These are phyloP conservation scores for Jaltomata sinuosa DNA, from an alignment of 257 asterid genomes.

Conservation along the genomic window DNA sequence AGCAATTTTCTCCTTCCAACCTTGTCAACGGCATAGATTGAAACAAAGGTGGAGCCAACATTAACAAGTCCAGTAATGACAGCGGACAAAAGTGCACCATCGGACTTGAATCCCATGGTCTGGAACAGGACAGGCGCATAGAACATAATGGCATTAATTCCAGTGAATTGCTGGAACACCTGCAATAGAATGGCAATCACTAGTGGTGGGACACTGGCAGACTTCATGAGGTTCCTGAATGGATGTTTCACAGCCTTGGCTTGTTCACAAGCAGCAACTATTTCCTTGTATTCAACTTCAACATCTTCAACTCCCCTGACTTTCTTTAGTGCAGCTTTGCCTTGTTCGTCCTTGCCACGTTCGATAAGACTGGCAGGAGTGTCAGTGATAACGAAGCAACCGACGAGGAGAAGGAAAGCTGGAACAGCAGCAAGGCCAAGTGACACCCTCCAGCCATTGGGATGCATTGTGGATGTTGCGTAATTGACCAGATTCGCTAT, in stretches of 20 bases:
- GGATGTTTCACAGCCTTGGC: constrained; percentile 33
- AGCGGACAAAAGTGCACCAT: constrained; percentile 39
- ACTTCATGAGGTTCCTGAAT: constrained; percentile 31
- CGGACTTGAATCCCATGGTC: constrained; percentile 45
- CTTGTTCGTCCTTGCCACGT: constrained; percentile 28
- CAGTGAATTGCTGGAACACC: constrained; percentile 70
- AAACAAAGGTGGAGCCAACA: constrained; percentile 44
- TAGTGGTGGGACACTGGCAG: constrained; percentile 38
- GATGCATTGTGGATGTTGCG: constrained; percentile 32
- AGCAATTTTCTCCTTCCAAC: constrained; percentile 61
- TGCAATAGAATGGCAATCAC: constrained; percentile 25
- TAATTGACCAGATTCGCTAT: constrained; percentile 63
- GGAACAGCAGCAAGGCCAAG: constrained; percentile 59
- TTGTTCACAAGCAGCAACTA: constrained; percentile 35
- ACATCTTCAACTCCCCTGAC: constrained; percentile 55
- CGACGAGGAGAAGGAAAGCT: constrained; percentile 28
- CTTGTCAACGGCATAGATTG: constrained; percentile 42
- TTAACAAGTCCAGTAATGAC: constrained; percentile 54
- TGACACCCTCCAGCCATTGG: constrained; percentile 61
- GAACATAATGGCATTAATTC: constrained; percentile 73
- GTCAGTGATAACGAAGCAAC: constrained; percentile 51
- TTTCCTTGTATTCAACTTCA: constrained; percentile 41
- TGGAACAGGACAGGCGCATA: constrained; percentile 68
- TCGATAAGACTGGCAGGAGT: constrained; percentile 67
- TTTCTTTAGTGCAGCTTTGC: constrained; percentile 25